Base-by-base conservation (phyloP, 495 filamentous ascomycete species). In the Lophiostoma macrostomum region DNA sequence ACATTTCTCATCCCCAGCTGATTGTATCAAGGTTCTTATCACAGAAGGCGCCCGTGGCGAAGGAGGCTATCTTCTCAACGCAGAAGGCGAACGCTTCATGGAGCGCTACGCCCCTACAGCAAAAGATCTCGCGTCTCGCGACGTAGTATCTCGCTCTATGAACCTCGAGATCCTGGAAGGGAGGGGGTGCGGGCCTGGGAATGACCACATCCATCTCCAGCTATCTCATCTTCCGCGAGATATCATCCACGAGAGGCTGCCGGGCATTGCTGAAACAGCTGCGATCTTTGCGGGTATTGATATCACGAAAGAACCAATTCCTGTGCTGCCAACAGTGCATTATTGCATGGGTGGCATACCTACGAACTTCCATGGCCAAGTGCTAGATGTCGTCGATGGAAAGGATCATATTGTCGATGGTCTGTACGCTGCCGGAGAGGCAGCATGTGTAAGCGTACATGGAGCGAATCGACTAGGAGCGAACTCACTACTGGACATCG, bases 271-370 rank as follows among this genome's bases (percentile, higher is more conserved):
- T 24, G 93, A 98, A 79, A 98, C 93, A 31, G 93, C 93, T 36
- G 86, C 87, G 56, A 96, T 98, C 68, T 98, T 98, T 75, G 80
- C 91, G 32, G 93, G 93, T 71, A 91, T 98, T 64, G 93, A 98
- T 69, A 90, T 98, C 61, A 84, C 84, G 69, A 94, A 91, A 76
- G 88, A 96, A 72, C 93, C 91, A 55, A 98, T 98, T 65, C 93
- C 93, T 41, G 93, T 98, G 58, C 78, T 98, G 53, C 93, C 93
- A 40, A 98, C 93, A 28, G 93, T 95, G 64, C 93, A 98, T 78
- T 98, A 98, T 81, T 96, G 96, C 80, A 98, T 98, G 93, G 93
- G 93, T 71, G 93, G 93, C 76, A 95, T 98, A 67, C 91, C 93
- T 31, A 98, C 93, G 55, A 89, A 89, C 63, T 96, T 94, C 79